Percentiles rank a stretch among this genome's conserved stretches.
phyloP scores from a whole-genome alignment of 176 grass and related monocot species.

The Saccharum officinarum region DNA sequence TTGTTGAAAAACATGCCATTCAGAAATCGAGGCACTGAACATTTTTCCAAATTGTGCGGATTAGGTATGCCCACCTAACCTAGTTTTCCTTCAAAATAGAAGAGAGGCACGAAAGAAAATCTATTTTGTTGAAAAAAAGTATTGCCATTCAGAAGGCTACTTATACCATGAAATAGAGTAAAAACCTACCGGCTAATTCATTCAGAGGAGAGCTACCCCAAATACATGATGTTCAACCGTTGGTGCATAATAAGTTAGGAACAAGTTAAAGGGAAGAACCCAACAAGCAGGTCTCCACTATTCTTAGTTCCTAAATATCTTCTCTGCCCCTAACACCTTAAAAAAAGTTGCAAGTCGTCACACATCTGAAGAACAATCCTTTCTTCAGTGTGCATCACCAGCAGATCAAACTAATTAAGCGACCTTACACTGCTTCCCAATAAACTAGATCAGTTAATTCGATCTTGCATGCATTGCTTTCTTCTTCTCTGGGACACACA shows the following conservation, averaged over 20 bases:
- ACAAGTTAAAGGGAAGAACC: background rate
- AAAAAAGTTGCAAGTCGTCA: conserved; percentile 18
- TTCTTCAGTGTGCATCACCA: conserved; percentile 28
- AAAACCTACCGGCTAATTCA: background rate
- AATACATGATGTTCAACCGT: conserved; percentile 4
- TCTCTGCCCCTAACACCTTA: conserved; percentile 38
- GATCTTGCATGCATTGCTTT: conserved; percentile 16
- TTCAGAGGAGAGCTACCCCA: background rate
- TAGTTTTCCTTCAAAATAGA: background rate
- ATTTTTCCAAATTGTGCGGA: background rate
- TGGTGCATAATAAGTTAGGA: conserved; percentile 27
- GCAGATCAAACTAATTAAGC: background rate
- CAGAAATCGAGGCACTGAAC: background rate
- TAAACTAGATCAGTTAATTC: background rate
- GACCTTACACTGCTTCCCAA: background rate
- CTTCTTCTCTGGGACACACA: background rate
- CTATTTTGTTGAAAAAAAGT: background rate
- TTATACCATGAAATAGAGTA: background rate
- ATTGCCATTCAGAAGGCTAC: background rate
- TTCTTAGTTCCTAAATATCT: conserved; percentile 20
- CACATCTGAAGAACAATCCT: conserved; percentile 27
- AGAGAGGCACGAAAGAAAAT: background rate
- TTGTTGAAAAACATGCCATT: background rate
- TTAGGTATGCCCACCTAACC: background rate
- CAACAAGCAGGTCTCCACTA: conserved; percentile 6